These are phyloP conservation scores for Trichoderma atrobrunneum DNA, from an alignment of 2,329 filamentous ascomycete species.

Conservation along the genomic window DNA sequence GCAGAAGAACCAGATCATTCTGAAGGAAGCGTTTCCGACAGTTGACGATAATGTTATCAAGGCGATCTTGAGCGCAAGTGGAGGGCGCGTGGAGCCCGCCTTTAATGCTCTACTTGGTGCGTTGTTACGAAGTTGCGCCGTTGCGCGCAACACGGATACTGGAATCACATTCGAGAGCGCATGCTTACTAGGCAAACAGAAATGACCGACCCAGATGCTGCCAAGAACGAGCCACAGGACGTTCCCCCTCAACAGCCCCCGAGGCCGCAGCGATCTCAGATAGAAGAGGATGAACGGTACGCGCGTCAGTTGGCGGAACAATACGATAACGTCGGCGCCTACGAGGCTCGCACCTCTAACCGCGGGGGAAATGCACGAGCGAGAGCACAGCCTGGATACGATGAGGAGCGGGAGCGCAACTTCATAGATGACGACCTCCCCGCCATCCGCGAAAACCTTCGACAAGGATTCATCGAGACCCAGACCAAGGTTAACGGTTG, in stretches of 20 bases:
- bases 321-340: slow-evolving; percentile 65
- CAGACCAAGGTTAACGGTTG: slow-evolving; percentile 90
- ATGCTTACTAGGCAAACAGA: slow-evolving; percentile 41
- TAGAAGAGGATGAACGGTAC: slow-evolving; percentile 88
- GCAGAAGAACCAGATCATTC: slow-evolving; percentile 80
- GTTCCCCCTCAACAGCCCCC: slow-evolving; percentile 74
- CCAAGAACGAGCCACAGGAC: slow-evolving; percentile 50
- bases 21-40: slow-evolving; percentile 89
- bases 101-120: slow-evolving; percentile 90
- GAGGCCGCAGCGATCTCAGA: slow-evolving; percentile 70
- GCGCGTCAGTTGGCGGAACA: slow-evolving; percentile 91
- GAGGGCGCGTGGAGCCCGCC: slow-evolving; percentile 83
- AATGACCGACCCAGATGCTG: slow-evolving; percentile 76
- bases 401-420: slow-evolving; percentile 65
- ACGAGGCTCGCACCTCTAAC: slow-evolving; percentile 55
- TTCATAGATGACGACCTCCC: slow-evolving; percentile 97
- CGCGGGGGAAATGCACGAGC: slow-evolving; percentile 39
- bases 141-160: neutral
- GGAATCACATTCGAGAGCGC: slow-evolving; percentile 18
- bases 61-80: slow-evolving; percentile 82
- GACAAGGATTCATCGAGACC: slow-evolving; percentile 91
- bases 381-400: slow-evolving; percentile 25
- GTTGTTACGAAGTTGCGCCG: slow-evolving; percentile 6
- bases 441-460: slow-evolving; percentile 86
- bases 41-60: slow-evolving; percentile 80